These are phyloP conservation scores for Cutaneotrichosporon sp. DNA, from an alignment of 1,284 basidiomycete species.

Conservation along the genomic window DNA sequence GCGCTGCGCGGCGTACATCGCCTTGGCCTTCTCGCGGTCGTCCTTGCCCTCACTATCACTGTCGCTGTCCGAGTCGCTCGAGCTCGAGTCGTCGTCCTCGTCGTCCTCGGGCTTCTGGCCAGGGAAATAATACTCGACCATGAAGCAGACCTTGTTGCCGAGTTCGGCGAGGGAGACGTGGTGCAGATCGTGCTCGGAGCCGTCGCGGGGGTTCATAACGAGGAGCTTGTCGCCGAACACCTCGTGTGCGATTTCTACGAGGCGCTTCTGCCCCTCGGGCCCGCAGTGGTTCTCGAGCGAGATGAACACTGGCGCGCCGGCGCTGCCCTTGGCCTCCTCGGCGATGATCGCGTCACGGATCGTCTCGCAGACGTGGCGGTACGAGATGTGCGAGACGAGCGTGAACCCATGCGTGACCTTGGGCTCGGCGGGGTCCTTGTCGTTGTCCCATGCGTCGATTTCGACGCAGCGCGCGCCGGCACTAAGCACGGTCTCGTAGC, in stretches of 20 bases:
- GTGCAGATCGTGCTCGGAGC: neutral
- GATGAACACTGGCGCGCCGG: slow-evolving; percentile 14
- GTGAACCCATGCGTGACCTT: slow-evolving; percentile 29
- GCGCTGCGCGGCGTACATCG: slow-evolving; percentile 12
- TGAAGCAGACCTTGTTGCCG: slow-evolving; percentile 20
- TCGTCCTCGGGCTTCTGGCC: slow-evolving; percentile 4
- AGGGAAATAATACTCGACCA: slow-evolving; percentile 24
- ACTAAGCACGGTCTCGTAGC: slow-evolving; percentile 15
- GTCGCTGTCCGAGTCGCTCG: neutral
- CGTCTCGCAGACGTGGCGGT: slow-evolving; percentile 23
- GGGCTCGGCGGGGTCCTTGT: slow-evolving; percentile 16
- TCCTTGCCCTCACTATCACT: slow-evolving; percentile 2
- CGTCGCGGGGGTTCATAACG: neutral
- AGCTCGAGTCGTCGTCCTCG: slow-evolving; percentile 3
- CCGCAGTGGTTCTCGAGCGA: slow-evolving; percentile 27
- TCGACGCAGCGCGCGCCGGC: slow-evolving; percentile 26
- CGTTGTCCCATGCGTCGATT: slow-evolving; percentile 27
- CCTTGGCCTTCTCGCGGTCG: neutral
- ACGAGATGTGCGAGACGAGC: slow-evolving; percentile 23
- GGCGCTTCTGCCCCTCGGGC: slow-evolving; percentile 17
- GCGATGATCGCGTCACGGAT: slow-evolving; percentile 17
- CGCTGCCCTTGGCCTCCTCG: neutral
- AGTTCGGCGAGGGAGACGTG: slow-evolving; percentile 16
- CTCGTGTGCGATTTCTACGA: slow-evolving; percentile 23
- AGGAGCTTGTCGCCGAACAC: slow-evolving; percentile 21